Percentiles rank a stretch among this genome's conserved stretches.
These are phyloP conservation scores for Linnemannia exigua DNA, from an alignment of 192 early-diverging fungal genomes.

Conservation along the genomic window DNA sequence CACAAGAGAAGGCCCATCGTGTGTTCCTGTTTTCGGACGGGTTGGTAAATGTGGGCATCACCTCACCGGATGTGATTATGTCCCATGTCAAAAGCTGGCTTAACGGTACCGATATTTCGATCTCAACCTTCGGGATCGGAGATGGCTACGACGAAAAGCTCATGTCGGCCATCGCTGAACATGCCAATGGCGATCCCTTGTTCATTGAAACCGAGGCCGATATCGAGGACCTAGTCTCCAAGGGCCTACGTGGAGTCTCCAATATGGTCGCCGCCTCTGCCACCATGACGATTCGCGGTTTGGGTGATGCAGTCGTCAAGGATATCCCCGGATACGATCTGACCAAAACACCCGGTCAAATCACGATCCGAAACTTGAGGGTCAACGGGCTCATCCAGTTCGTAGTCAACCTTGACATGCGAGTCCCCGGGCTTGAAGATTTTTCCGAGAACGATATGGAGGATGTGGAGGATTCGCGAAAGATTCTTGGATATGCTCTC, in stretches of 20 bases:
- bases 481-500: slow-evolving; percentile 35
- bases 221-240: slow-evolving; percentile 45
- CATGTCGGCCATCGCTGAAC: slow-evolving; percentile 40
- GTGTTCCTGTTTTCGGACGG: slow-evolving; percentile 49
- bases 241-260: slow-evolving; percentile 45
- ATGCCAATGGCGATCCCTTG: slow-evolving; percentile 34
- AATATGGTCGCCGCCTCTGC: slow-evolving; percentile 33
- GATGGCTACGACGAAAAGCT: slow-evolving; percentile 47
- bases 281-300: slow-evolving; percentile 36
- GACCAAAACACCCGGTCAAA: slow-evolving; percentile 35
- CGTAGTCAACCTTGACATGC: slow-evolving; percentile 41
- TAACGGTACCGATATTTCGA: slow-evolving; percentile 24
- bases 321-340: slow-evolving; percentile 43
- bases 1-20: slow-evolving; percentile 26
- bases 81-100: slow-evolving; percentile 31
- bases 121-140: slow-evolving; percentile 51
- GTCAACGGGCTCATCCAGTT: slow-evolving; percentile 44
- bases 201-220: slow-evolving; percentile 42
- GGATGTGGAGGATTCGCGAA: slow-evolving; percentile 20
- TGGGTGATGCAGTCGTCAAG: slow-evolving; percentile 48
- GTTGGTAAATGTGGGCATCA: slow-evolving; percentile 32
- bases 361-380: slow-evolving; percentile 37
- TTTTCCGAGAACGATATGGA: slow-evolving; percentile 41
- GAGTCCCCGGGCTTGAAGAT: slow-evolving; percentile 39
- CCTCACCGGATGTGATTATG: slow-evolving; percentile 15